Conservation (phyloP, 2,329 filamentous ascomycete genomes). For the Aschersonia sp. region DNA sequence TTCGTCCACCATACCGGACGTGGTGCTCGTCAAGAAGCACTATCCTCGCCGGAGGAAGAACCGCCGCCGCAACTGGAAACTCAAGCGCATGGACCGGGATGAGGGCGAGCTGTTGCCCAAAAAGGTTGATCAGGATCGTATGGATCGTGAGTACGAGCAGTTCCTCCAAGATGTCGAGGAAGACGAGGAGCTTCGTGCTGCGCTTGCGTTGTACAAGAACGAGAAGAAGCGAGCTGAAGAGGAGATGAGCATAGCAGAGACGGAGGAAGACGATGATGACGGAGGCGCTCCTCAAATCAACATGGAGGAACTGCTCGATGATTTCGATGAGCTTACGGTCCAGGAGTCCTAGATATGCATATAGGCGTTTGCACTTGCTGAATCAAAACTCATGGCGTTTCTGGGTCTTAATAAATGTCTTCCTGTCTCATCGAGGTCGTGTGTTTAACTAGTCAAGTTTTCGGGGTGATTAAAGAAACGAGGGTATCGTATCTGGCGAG, state of each 20-base stretch:
- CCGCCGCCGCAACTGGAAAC: slow-evolving; percentile 75
- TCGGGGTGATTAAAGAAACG: slow-evolving; percentile 14
- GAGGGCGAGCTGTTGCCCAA: slow-evolving; percentile 76
- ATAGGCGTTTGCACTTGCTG: neutral
- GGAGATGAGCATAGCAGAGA: slow-evolving; percentile 55
- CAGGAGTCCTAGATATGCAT: slow-evolving; percentile 9
- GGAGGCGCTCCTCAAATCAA: slow-evolving; percentile 55
- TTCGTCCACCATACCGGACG: slow-evolving; percentile 70
- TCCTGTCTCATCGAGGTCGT: neutral
- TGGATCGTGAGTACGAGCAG: slow-evolving; percentile 91
- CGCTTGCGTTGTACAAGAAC: slow-evolving; percentile 75
- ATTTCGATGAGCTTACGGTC: slow-evolving; percentile 70
- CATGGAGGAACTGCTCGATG: slow-evolving; percentile 75
- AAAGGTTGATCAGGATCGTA: slow-evolving; percentile 73
- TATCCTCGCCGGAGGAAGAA: slow-evolving; percentile 74
- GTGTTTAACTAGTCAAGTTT: neutral
- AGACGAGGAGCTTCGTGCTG: slow-evolving; percentile 73
- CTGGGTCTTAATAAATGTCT: neutral
- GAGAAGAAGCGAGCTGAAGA: slow-evolving; percentile 38
- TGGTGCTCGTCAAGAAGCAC: slow-evolving; percentile 92
- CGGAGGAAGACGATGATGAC: slow-evolving; percentile 40
- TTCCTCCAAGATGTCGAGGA: slow-evolving; percentile 96
- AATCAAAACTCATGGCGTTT: neutral
- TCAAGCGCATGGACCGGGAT: slow-evolving; percentile 85
- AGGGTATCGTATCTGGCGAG: slow-evolving; percentile 19